Percentiles rank a stretch among this genome's conserved stretches.
Conservation (phyloP, 1,139 yeast species). For the Yamadazyma pseudoaaseri region DNA sequence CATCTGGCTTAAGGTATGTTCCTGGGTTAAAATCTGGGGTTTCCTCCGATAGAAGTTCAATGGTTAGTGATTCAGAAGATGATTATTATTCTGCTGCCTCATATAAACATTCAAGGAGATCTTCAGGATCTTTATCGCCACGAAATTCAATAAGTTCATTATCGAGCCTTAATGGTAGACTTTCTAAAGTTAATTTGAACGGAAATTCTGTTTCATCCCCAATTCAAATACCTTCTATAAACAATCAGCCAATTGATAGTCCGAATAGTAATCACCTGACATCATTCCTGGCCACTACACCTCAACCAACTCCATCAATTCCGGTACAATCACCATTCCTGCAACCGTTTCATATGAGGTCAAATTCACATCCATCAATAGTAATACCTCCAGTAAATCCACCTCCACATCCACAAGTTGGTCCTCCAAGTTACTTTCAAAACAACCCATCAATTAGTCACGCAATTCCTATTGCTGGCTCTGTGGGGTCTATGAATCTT, state of each 20-base stretch:
- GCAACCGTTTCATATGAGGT: conserved; percentile 1
- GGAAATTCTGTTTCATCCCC: conserved; percentile 9
- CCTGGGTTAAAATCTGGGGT: conserved; percentile 29
- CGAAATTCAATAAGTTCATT: conserved; percentile 45
- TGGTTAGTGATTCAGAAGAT: conserved; percentile 39
- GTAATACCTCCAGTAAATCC: background rate
- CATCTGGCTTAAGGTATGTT: conserved; percentile 22
- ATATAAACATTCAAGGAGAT: conserved; percentile 17
- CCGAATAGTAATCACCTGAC: background rate
- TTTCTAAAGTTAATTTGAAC: conserved; percentile 22
- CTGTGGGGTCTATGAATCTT: background rate
- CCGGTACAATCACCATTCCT: background rate
- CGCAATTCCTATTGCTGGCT: background rate
- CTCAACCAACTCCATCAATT: background rate
- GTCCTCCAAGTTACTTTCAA: background rate
- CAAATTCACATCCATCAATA: conserved; percentile 3
- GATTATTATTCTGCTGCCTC: conserved; percentile 37
- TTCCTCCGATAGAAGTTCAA: conserved; percentile 16
- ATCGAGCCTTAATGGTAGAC: conserved; percentile 46
- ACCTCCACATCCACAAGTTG: background rate
- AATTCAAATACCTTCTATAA: background rate
- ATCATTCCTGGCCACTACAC: background rate
- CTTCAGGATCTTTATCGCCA: conserved; percentile 39
- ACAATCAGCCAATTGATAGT: background rate
- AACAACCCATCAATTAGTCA: background rate